phyloP scores from a whole-genome alignment of 2,329 filamentous ascomycete species.

The Fusarium sp. region DNA sequence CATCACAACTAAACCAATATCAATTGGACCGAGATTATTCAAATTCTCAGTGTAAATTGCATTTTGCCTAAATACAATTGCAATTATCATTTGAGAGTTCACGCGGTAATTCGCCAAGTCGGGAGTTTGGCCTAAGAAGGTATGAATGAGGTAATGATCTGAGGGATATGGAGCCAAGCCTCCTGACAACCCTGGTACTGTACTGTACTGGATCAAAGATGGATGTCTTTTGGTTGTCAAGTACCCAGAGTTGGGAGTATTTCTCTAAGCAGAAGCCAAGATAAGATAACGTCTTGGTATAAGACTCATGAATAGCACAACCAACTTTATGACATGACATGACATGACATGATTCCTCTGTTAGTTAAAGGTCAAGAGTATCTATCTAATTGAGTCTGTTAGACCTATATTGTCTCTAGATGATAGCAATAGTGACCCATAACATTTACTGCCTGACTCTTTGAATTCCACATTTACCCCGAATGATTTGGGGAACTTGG shows the following conservation, averaged over 20 bases:
- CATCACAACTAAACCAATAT: background rate
- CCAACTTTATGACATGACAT: background rate
- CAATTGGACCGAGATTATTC: background rate
- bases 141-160: conserved; percentile 12
- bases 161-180: background rate
- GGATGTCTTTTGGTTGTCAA: background rate
- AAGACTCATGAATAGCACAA: background rate
- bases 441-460: background rate
- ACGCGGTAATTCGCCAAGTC: conserved; percentile 4
- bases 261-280: background rate
- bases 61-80: background rate
- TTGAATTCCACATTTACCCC: conserved; percentile 24
- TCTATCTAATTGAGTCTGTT: background rate
- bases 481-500: conserved; percentile 33
- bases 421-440: background rate
- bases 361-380: background rate
- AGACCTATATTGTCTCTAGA: background rate
- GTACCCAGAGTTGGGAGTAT: background rate
- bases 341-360: background rate
- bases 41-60: background rate
- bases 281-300: background rate
- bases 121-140: background rate
- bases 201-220: background rate
- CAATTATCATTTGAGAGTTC: background rate
- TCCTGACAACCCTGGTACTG: background rate